Conservation (phyloP, 345 rosid species). For the Gossypium australe region DNA sequence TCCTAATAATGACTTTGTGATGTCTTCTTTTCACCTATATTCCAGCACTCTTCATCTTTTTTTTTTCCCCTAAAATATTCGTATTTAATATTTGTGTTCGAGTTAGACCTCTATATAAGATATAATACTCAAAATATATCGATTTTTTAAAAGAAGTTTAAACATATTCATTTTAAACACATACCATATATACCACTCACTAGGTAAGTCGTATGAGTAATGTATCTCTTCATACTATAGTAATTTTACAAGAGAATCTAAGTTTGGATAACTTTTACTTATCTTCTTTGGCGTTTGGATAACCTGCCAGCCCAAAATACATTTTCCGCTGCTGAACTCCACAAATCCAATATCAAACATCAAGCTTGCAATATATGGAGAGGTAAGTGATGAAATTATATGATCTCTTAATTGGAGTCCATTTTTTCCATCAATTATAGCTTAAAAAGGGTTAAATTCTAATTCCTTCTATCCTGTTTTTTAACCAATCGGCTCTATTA, state of each 20-base stretch:
- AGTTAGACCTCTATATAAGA: too few species aligned
- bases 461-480: neutral
- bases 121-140: too few species aligned
- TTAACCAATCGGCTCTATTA: slow-evolving; percentile 24
- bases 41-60: too few species aligned
- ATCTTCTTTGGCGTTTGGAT: neutral
- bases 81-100: too few species aligned
- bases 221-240: too few species aligned
- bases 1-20: too few species aligned
- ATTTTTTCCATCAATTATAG: neutral
- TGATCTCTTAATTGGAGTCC: neutral
- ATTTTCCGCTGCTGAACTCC: slow-evolving; percentile 45
- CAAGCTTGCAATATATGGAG: slow-evolving; percentile 51
- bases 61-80: too few species aligned
- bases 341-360: slow-evolving; percentile 28
- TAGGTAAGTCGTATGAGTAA: too few species aligned
- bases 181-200: neutral
- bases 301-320: slow-evolving; percentile 34
- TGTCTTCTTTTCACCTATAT: too few species aligned
- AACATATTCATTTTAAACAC: neutral
- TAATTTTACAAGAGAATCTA: neutral
- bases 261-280: neutral
- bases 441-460: neutral
- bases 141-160: neutral
- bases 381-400: slow-evolving; percentile 32